phyloP scores from a whole-genome alignment of 805 yeast species.

The Candida coquimbonensis region DNA sequence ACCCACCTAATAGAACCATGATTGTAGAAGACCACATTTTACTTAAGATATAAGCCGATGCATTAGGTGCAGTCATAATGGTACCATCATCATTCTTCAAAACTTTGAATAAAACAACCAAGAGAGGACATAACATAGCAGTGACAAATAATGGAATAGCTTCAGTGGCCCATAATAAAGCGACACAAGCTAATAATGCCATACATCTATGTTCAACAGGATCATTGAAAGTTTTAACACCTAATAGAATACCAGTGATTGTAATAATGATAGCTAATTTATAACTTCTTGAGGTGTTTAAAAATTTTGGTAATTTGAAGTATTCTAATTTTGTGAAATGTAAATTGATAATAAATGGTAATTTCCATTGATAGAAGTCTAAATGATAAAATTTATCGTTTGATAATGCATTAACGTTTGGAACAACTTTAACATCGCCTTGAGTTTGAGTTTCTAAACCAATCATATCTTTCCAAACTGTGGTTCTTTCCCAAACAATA shows the following conservation, averaged over 20 bases:
- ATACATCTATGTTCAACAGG: conserved; percentile 54
- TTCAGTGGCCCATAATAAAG: conserved; percentile 92
- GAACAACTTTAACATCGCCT: conserved; percentile 29
- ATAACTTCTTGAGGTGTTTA: conserved; percentile 40
- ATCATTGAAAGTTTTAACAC: conserved; percentile 57
- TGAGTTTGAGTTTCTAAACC: conserved; percentile 70
- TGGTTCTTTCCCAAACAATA: conserved; percentile 93
- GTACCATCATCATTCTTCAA: conserved; percentile 44
- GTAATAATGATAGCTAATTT: conserved; percentile 42
- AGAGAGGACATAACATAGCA: conserved; percentile 72
- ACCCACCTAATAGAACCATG: conserved; percentile 84
- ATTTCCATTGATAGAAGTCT: conserved; percentile 25
- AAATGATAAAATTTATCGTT: conserved; percentile 25
- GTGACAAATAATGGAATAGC: conserved; percentile 92
- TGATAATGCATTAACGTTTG: conserved; percentile 25
- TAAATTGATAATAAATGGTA: conserved; percentile 26
- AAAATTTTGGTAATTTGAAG: conserved; percentile 38
- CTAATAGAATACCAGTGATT: conserved; percentile 47
- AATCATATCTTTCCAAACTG: conserved; percentile 93
- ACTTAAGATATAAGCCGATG: conserved; percentile 61
- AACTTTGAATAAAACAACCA: conserved; percentile 66
- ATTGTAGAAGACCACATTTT: conserved; percentile 95
- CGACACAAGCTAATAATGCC: conserved; percentile 54
- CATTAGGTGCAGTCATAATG: conserved; percentile 58
- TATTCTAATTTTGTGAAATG: conserved; percentile 23